Evolutionary conservation across 2,329 filamentous ascomycete genomes (phyloP).

Genomic region (Biscogniauxia sp.): DNA sequence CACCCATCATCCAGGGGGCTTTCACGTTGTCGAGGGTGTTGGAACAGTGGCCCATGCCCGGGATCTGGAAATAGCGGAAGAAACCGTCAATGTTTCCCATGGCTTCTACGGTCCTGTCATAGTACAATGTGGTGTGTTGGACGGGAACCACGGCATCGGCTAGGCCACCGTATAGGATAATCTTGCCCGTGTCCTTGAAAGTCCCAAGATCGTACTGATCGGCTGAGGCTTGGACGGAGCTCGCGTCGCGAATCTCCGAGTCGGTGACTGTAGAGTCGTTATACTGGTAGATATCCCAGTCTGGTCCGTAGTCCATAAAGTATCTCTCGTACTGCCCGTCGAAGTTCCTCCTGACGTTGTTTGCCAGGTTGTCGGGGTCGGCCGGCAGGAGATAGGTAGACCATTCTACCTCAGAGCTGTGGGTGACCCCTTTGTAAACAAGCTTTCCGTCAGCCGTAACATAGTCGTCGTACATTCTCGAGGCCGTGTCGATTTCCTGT

Average conservation of each 20-base stretch:
- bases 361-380: slow-evolving; percentile 4
- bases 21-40: slow-evolving; percentile 23
- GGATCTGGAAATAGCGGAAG: slow-evolving; percentile 45
- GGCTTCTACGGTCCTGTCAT: slow-evolving; percentile 23
- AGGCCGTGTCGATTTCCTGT: slow-evolving; percentile 35
- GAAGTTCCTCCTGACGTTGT: slow-evolving; percentile 28
- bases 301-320: slow-evolving; percentile 26
- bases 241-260: slow-evolving; percentile 20
- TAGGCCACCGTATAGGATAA: slow-evolving; percentile 33
- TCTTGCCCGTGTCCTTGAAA: slow-evolving; percentile 28
- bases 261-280: slow-evolving; percentile 28
- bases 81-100: slow-evolving; percentile 41
- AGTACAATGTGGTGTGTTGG: slow-evolving; percentile 27
- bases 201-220: slow-evolving; percentile 31
- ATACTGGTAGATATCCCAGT: slow-evolving; percentile 26
- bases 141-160: slow-evolving; percentile 29
- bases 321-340: slow-evolving; percentile 29
- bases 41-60: slow-evolving; percentile 45
- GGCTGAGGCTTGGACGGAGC: slow-evolving; percentile 25
- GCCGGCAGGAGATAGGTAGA: slow-evolving; percentile 26
- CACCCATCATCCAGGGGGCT: slow-evolving; percentile 32
- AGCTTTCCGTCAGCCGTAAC: slow-evolving; percentile 20
- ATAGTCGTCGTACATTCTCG: slow-evolving; percentile 29
- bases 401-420: slow-evolving; percentile 41
- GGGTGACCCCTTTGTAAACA: slow-evolving; percentile 37